Conservation (phyloP, 202 grass and related monocot species). For the Saccharum hybrid region DNA sequence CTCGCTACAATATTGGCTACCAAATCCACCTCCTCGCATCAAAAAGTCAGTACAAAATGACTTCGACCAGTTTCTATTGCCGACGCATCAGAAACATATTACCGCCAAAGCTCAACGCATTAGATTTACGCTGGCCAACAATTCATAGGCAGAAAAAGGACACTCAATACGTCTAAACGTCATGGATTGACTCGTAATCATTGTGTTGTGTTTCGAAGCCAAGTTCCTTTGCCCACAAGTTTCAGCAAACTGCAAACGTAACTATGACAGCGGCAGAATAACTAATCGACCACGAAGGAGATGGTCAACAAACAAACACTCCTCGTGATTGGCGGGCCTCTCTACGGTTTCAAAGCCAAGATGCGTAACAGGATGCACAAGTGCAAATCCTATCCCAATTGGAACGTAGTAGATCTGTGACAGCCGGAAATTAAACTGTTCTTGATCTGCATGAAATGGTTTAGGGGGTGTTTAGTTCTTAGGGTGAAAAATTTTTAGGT, state of each 20-base stretch:
- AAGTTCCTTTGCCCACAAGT: conserved; percentile 46
- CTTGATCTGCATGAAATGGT: background rate
- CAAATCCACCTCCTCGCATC: conserved; percentile 43
- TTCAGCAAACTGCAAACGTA: conserved; percentile 9
- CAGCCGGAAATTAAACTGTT: background rate
- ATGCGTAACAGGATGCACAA: conserved; percentile 3
- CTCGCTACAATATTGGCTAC: conserved; percentile 41
- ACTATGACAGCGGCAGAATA: conserved; percentile 50
- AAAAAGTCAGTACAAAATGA: conserved; percentile 25
- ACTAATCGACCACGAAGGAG: conserved; percentile 32
- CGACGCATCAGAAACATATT: background rate
- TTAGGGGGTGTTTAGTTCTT: background rate
- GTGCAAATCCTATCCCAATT: background rate
- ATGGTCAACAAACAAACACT: conserved; percentile 34
- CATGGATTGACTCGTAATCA: conserved; percentile 52
- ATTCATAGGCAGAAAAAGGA: background rate
- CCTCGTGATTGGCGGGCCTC: background rate
- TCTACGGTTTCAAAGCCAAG: background rate
- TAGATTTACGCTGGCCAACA: conserved; percentile 36
- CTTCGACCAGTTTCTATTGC: background rate
- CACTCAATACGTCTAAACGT: background rate
- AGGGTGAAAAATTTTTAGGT: no score
- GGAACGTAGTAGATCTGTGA: background rate
- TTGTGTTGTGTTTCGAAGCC: conserved; percentile 18
- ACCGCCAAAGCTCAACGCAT: background rate